Percentiles rank a stretch among this genome's conserved stretches.
phyloP scores from a whole-genome alignment of 495 filamentous ascomycete genomes.

The Oidiodendron maius region DNA sequence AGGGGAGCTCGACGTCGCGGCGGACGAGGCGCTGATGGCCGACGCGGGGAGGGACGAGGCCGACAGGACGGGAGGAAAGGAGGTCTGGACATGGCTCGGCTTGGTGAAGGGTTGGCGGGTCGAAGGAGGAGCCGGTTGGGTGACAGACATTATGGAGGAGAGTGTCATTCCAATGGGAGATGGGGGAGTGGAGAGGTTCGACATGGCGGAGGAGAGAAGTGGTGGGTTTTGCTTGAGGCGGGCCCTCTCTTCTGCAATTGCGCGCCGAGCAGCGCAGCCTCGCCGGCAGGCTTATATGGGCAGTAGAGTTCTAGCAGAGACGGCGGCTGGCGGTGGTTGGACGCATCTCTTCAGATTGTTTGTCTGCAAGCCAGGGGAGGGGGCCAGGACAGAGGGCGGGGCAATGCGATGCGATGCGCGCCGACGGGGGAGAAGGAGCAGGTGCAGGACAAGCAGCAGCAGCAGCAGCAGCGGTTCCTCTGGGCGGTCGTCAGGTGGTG shows the following conservation, averaged over 20 bases:
- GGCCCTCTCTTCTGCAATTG: no score
- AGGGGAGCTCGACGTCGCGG: constrained; percentile 20
- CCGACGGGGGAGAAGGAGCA: background rate
- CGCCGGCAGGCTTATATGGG: constrained; percentile 8
- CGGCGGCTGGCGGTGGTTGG: constrained; percentile 9
- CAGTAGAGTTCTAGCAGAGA: constrained; percentile 12
- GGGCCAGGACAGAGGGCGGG: background rate
- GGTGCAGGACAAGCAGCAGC: background rate
- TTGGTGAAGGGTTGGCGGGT: constrained; percentile 3
- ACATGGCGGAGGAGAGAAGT: constrained; percentile 1
- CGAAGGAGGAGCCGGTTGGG: constrained; percentile 1
- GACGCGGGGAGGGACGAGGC: constrained; percentile 17
- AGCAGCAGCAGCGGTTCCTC: background rate
- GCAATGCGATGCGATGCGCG: no score
- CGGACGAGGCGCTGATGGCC: constrained; percentile 19
- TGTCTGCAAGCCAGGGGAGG: constrained; percentile 1
- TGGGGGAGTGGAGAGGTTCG: constrained; percentile 2
- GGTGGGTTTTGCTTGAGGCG: no score
- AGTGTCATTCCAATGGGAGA: background rate
- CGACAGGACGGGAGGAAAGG: constrained; percentile 10
- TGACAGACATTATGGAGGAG: constrained; percentile 1
- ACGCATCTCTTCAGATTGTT: constrained; percentile 17
- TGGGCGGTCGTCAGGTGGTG: constrained; percentile 17
- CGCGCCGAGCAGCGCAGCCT: constrained; percentile 20
- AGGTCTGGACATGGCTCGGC: constrained; percentile 22